Evolutionary conservation across 2,329 filamentous ascomycete species (phyloP), one percentile per base, ranked within the genome.

Genomic region (Fusarium sp.): DNA sequence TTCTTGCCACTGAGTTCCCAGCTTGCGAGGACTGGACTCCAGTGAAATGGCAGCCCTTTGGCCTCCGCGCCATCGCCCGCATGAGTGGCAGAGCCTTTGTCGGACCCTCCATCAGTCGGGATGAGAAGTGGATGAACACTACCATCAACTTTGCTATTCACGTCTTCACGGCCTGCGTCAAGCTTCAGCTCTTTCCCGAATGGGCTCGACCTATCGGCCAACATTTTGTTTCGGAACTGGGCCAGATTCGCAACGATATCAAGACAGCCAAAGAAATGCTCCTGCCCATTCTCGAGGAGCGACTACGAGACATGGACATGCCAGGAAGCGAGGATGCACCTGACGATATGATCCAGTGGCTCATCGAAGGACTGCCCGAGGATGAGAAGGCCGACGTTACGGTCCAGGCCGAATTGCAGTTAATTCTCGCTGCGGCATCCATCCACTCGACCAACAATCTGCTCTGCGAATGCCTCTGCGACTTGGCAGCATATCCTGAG

Each of bases 81-180:
- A 75, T 91, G 24, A 89, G 87, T 29, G 87, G 89, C 1, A 83
- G 85, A 22, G 84, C 87, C 6, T 90, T 90, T 70, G 85, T 90
- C 8, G 89, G 89, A 2, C 75, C 84, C 3, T 79, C 82, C 16
- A 81, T 90, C 64, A 88, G 85, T 74, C 87, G 88, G 20, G 81
- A 86, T 45, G 85, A 89, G 72, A 82, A 85, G 66, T 90, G 89
- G 89, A 85, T 90, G 81, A 81, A 86, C 57, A 85, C 86, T 22
- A 84, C 83, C 79, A 82, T 88, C 79, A 84, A 87, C 78, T 89
- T 87, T 75, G 85, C 87, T 59, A 79, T 87, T 24, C 83, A 87
- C 69, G 83, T 87, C 69, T 85, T 89, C 77, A 79, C 85, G 74
- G 83, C 85, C 56, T 80, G 86, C 57, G 77, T 87, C 64, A 84